These are phyloP conservation scores for Abortiporus biennis DNA, from an alignment of 1,284 basidiomycete species.

Conservation along the genomic window DNA sequence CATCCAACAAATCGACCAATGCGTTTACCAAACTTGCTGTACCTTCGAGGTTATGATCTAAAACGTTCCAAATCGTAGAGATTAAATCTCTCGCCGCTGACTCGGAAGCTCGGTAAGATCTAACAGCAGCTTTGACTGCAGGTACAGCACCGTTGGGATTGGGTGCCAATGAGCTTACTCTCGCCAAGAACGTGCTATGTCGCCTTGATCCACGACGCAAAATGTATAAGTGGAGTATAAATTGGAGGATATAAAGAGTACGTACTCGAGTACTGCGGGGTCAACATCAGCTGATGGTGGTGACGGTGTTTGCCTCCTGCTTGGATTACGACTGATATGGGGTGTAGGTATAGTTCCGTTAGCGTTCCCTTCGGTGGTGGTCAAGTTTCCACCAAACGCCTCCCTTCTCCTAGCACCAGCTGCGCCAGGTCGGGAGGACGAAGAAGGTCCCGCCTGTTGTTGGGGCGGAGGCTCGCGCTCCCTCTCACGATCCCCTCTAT, in stretches of 20 bases:
- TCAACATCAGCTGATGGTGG: conserved; percentile 43
- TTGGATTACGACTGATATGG: conserved; percentile 24
- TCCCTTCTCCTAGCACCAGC: conserved; percentile 39
- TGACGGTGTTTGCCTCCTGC: conserved; percentile 35
- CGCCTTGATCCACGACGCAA: conserved; percentile 37
- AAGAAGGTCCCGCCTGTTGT: not conserved
- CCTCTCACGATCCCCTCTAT: conserved; percentile 36
- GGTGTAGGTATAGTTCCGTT: conserved; percentile 18
- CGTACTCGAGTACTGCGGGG: conserved; percentile 49
- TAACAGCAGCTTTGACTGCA: conserved; percentile 76
- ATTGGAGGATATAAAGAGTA: conserved; percentile 9
- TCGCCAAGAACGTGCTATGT: conserved; percentile 63
- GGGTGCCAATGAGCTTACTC: conserved; percentile 61
- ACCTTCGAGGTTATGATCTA: conserved; percentile 74
- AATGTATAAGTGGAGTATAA: conserved; percentile 1
- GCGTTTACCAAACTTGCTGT: conserved; percentile 75
- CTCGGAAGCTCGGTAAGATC: conserved; percentile 77
- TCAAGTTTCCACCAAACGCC: conserved; percentile 63
- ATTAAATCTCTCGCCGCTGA: conserved; percentile 81
- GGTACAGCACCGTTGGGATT: conserved; percentile 71
- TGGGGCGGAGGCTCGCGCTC: conserved; percentile 43
- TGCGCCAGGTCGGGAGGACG: conserved; percentile 11
- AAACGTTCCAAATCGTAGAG: conserved; percentile 80
- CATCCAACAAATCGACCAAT: conserved; percentile 78
- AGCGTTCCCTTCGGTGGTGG: conserved; percentile 28